Conservation (phyloP, 2,329 filamentous ascomycete species). For the Trichophyton rubrum region DNA sequence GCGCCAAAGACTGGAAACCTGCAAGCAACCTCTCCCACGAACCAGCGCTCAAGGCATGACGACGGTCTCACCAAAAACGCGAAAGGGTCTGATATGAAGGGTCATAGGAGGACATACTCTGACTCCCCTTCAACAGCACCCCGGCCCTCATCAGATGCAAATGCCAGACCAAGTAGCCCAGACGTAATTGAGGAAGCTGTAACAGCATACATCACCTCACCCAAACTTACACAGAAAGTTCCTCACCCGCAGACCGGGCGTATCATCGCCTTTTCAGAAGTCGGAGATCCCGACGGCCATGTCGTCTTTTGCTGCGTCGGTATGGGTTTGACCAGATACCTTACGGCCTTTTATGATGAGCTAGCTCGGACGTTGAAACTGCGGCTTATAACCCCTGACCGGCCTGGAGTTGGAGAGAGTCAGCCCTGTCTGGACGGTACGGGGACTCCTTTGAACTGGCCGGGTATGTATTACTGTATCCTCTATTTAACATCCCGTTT, state of each 20-base stretch:
- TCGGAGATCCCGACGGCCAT: constrained; percentile 80
- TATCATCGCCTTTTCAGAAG: constrained; percentile 89
- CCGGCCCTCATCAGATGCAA: constrained; percentile 5
- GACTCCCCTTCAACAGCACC: constrained; percentile 8
- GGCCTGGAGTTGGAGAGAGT: constrained; percentile 87
- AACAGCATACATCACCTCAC: constrained; percentile 67
- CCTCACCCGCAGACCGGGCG: constrained; percentile 74
- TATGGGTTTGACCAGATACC: constrained; percentile 91
- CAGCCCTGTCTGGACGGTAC: constrained; percentile 71
- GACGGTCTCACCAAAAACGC: constrained; percentile 8
- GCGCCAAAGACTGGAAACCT: constrained; percentile 20
- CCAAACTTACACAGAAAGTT: constrained; percentile 78
- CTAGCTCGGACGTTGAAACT: constrained; percentile 77
- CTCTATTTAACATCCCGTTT: too few species aligned
- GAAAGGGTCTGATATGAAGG: constrained; percentile 15
- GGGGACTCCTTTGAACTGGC: constrained; percentile 83
- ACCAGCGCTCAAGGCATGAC: background rate
- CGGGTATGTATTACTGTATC: constrained; percentile 47
- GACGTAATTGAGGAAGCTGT: constrained; percentile 87
- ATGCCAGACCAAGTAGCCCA: constrained; percentile 53
- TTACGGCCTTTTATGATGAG: constrained; percentile 96
- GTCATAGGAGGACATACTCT: constrained; percentile 30
- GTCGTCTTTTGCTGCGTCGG: constrained; percentile 94
- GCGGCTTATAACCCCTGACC: constrained; percentile 82
- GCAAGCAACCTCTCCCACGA: constrained; percentile 11